These are phyloP conservation scores for Magnusiomyces magnusii DNA, from an alignment of 1,139 yeast genomes.

Conservation along the genomic window DNA sequence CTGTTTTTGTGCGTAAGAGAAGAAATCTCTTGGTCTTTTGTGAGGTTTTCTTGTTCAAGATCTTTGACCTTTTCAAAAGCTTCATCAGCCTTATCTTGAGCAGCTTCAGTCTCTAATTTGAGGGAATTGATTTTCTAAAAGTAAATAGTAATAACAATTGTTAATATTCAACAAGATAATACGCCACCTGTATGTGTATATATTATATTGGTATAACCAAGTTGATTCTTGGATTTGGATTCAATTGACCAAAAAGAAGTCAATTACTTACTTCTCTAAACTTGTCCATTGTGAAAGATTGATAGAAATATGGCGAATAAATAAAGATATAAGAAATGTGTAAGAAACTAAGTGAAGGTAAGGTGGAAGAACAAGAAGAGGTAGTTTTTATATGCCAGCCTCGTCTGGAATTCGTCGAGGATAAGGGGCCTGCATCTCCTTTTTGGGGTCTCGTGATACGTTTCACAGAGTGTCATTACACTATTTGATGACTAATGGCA, in stretches of 20 bases:
- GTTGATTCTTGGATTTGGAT: background rate
- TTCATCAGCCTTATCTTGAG: conserved; percentile 96
- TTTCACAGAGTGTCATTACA: no score
- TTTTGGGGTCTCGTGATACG: no score
- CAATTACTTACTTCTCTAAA: no score
- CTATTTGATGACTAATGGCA: no score
- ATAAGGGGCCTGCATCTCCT: no score
- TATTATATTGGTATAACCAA: background rate
- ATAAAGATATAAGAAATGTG: no score
- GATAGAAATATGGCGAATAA: no score
- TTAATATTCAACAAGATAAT: background rate
- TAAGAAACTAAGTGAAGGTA: no score
- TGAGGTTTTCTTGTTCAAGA: conserved; percentile 83
- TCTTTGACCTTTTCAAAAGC: conserved; percentile 72
- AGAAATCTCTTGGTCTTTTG: conserved; percentile 92
- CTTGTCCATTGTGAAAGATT: no score
- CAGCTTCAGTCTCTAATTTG: conserved; percentile 90
- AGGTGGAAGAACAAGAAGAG: no score
- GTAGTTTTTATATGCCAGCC: no score
- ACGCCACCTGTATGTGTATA: background rate
- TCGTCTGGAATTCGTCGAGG: no score
- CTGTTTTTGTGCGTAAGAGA: conserved; percentile 89
- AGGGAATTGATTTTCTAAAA: conserved; percentile 75
- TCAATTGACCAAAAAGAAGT: background rate
- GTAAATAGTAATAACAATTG: background rate